A percentile compares a stretch with the other conserved stretches of the same genome.
phyloP scores from a whole-genome alignment of 129 eudicot species.

The Flaveria robusta region DNA sequence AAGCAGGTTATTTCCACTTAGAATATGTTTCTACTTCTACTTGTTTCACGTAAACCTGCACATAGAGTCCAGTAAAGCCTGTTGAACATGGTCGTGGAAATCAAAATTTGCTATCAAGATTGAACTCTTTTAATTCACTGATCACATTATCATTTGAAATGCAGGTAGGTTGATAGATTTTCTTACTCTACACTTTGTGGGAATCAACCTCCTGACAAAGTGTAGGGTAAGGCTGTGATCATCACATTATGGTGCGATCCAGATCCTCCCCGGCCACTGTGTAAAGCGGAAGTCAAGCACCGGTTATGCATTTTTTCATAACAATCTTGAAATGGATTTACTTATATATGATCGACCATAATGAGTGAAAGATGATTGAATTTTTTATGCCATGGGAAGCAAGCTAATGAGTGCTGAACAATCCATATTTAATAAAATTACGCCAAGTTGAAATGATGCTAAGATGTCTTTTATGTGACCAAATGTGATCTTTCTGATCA shows the following conservation, averaged over 20 bases:
- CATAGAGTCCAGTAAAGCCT: neutral
- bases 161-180: slow-evolving; percentile 89
- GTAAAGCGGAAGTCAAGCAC: no score
- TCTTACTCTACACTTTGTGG: slow-evolving; percentile 49
- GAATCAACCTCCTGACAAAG: no score
- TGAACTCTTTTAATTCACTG: neutral
- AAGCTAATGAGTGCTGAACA: neutral
- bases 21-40: neutral
- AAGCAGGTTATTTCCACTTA: slow-evolving; percentile 63
- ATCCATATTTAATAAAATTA: neutral
- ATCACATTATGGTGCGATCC: no score
- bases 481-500: neutral
- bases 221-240: no score
- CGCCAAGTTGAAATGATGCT: neutral
- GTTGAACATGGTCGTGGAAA: neutral
- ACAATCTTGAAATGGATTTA: slow-evolving; percentile 17
- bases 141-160: slow-evolving; percentile 6
- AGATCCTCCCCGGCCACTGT: neutral
- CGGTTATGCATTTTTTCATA: neutral
- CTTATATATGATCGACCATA: neutral
- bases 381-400: neutral
- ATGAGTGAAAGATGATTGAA: neutral
- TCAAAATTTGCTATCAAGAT: neutral
- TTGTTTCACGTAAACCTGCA: slow-evolving; percentile 12
- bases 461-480: slow-evolving; percentile 46